phyloP scores from a whole-genome alignment of 306 rosid species.

The Quercus gilva region DNA sequence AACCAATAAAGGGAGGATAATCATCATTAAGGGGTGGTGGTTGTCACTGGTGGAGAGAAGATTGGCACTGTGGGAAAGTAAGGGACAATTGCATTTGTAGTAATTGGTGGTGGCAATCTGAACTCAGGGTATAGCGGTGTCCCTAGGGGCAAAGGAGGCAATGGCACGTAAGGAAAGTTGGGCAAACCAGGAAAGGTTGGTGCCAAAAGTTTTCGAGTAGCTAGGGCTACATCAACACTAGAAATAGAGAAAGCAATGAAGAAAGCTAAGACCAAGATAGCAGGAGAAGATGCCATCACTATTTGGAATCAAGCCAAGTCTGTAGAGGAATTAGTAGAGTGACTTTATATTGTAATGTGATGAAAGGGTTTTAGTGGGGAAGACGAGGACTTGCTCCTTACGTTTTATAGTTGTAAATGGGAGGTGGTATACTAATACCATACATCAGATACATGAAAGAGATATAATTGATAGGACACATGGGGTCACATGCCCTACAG shows the following conservation, averaged over 20 bases:
- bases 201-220: slow-evolving; percentile 10
- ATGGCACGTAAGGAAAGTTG: not conserved
- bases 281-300: slow-evolving; percentile 4
- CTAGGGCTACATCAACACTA: not conserved
- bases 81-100: not conserved
- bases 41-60: not conserved
- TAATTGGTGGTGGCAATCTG: slow-evolving; percentile 8
- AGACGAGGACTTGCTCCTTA: not conserved
- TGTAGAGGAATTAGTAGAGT: no score
- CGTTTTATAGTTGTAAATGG: not conserved
- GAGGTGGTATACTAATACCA: no score
- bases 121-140: not conserved
- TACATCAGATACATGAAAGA: not conserved
- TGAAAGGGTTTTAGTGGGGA: not conserved
- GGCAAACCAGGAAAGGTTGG: not conserved
- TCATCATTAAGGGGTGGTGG: not conserved
- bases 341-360: no score
- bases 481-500: not conserved
- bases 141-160: not conserved
- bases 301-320: not conserved
- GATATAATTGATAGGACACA: not conserved
- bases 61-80: not conserved
- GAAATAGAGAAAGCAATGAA: not conserved
- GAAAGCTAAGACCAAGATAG: not conserved
- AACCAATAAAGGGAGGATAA: no score